These are phyloP conservation scores for Gracilaria vermiculophylla DNA, from an alignment of 23 red algal species.

Conservation along the genomic window DNA sequence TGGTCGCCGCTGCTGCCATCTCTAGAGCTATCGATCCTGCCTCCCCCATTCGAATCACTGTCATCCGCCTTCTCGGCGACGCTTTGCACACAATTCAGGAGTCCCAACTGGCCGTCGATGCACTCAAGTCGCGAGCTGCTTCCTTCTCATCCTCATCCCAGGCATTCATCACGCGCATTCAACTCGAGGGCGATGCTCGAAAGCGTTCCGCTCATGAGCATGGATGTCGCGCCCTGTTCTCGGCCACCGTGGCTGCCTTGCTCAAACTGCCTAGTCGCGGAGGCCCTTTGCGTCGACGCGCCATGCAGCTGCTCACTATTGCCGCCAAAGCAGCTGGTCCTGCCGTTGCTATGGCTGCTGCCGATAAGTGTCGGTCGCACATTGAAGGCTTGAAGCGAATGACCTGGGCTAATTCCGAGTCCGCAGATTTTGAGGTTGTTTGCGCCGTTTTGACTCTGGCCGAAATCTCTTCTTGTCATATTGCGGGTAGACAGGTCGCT, in stretches of 20 bases:
- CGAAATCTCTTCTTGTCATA: constrained; percentile 40
- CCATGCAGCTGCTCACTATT: constrained; percentile 31
- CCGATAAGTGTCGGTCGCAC: constrained; percentile 36
- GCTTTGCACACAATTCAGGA: constrained; percentile 53
- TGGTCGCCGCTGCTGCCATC: constrained; percentile 51
- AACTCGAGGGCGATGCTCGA: constrained; percentile 44
- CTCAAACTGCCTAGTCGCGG: constrained; percentile 37
- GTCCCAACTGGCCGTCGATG: constrained; percentile 40
- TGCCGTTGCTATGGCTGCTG: constrained; percentile 50
- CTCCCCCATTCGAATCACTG: constrained; percentile 54
- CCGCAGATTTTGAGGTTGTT: constrained; percentile 47
- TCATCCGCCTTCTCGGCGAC: constrained; percentile 60
- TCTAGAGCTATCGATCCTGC: constrained; percentile 47
- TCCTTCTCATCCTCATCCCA: neutral
- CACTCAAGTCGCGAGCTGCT: constrained; percentile 24
- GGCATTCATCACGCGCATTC: neutral
- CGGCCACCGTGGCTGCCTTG: constrained; percentile 6
- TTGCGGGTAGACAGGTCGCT: constrained; percentile 58
- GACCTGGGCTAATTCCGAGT: constrained; percentile 28
- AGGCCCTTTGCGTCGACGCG: constrained; percentile 56
- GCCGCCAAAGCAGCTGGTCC: constrained; percentile 44
- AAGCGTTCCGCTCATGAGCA: constrained; percentile 28
- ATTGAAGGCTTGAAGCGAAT: constrained; percentile 33
- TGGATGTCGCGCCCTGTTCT: constrained; percentile 48
- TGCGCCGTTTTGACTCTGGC: constrained; percentile 49